Conservation (phyloP, 495 filamentous ascomycete species). For the Xylaria cubensis region DNA sequence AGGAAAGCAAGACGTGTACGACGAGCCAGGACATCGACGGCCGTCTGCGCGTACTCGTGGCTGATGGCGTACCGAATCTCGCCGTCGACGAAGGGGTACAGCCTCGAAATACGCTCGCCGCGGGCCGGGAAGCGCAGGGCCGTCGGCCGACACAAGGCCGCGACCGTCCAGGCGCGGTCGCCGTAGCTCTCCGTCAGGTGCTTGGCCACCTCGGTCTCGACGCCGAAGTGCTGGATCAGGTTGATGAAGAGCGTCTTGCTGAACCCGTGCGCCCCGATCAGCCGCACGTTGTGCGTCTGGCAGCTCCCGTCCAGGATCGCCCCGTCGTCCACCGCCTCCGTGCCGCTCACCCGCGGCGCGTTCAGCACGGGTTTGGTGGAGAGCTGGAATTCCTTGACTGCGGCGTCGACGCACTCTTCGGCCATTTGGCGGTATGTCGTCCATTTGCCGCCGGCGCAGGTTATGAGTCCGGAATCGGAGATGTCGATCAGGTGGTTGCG, state of each 20-base stretch:
- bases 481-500: conserved; percentile 93
- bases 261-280: conserved; percentile 93
- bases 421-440: conserved; percentile 99
- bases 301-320: conserved; percentile 82
- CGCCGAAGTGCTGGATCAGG: conserved; percentile 94
- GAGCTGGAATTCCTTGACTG: conserved; percentile 79
- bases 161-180: conserved; percentile 95
- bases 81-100: conserved; percentile 97
- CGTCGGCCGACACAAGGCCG: conserved; percentile 81
- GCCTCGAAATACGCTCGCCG: conserved; percentile 76
- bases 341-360: conserved; percentile 78
- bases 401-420: conserved; percentile 94
- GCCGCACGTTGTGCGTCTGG: conserved; percentile 88
- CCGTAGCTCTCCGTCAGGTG: conserved; percentile 91
- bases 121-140: conserved; percentile 85
- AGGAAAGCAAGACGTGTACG: conserved; percentile 90
- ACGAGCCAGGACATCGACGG: conserved; percentile 87
- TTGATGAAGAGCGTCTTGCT: conserved; percentile 98
- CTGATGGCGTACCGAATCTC: conserved; percentile 89
- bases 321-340: conserved; percentile 74
- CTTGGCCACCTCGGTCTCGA: conserved; percentile 94
- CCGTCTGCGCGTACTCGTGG: conserved; percentile 94
- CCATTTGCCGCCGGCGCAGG: conserved; percentile 98
- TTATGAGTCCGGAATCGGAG: conserved; percentile 85
- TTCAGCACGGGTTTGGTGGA: conserved; percentile 62